These are phyloP conservation scores for Turritis glabra DNA, from an alignment of 345 rosid genomes.

Conservation along the genomic window DNA sequence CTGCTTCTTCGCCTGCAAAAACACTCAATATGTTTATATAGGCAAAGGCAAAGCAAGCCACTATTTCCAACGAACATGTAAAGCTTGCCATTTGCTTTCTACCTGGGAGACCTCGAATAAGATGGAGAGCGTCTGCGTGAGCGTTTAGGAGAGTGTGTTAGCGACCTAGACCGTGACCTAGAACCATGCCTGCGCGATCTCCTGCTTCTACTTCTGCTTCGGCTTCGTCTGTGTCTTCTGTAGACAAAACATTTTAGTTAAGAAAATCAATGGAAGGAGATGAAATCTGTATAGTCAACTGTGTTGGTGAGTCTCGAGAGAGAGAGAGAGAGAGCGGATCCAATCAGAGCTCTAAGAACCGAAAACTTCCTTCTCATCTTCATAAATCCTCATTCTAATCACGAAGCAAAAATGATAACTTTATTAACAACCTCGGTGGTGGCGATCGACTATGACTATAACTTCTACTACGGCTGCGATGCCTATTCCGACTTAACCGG, in stretches of 20 bases:
- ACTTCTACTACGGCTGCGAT: constrained; percentile 83
- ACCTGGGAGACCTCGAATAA: constrained; percentile 78
- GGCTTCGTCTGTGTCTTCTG: constrained; percentile 59
- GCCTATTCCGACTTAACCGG: constrained; percentile 63
- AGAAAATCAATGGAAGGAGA: constrained; percentile 7
- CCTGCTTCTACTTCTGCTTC: constrained; percentile 60
- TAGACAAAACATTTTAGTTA: constrained; percentile 1
- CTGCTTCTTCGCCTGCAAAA: constrained; percentile 66
- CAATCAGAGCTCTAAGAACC: constrained; percentile 16
- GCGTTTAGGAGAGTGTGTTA: constrained; percentile 42
- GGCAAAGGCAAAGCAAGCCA: neutral
- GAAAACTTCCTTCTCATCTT: constrained; percentile 34
- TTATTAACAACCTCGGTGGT: constrained; percentile 71
- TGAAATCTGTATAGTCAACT: neutral
- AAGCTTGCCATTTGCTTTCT: constrained; percentile 10
- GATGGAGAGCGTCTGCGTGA: constrained; percentile 47
- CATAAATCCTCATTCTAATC: constrained; percentile 24
- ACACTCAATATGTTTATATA: neutral
- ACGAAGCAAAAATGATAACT: constrained; percentile 31
- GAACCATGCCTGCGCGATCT: constrained; percentile 60
- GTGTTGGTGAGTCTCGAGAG: neutral
- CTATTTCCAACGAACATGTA: neutral
- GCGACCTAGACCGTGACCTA: constrained; percentile 47
- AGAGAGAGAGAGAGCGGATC: constrained; percentile 1
- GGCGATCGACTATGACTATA: constrained; percentile 86